Evolutionary conservation across 1,139 yeast species (phyloP).

Genomic region (Saccharomyces hybrid): DNA sequence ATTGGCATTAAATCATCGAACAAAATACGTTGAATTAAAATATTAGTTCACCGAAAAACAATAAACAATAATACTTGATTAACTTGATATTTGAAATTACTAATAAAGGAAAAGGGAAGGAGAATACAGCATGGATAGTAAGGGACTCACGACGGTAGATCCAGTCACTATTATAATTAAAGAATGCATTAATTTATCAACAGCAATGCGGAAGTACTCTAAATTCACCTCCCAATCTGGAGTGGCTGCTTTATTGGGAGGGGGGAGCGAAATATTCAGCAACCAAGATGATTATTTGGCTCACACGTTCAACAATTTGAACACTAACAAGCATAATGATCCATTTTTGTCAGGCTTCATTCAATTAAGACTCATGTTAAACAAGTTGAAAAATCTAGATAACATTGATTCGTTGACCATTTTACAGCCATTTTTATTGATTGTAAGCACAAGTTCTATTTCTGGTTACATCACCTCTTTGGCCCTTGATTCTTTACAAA

Average conservation of each 20-base stretch:
- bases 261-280: conserved; percentile 38
- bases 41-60: not conserved
- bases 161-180: conserved; percentile 78
- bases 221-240: conserved; percentile 47
- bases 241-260: conserved; percentile 76
- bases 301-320: conserved; percentile 16
- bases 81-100: not conserved
- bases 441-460: conserved; percentile 77
- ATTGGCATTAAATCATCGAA: not conserved
- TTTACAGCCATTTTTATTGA: conserved; percentile 75
- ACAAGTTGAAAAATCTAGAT: conserved; percentile 45
- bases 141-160: conserved; percentile 40
- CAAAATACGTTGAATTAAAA: not conserved
- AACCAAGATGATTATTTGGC: conserved; percentile 22
- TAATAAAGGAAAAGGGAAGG: not conserved
- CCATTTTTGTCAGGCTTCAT: conserved; percentile 75
- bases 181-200: conserved; percentile 79
- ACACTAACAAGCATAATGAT: conserved; percentile 36
- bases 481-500: conserved; percentile 69
- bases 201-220: conserved; percentile 78
- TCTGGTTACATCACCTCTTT: conserved; percentile 80
- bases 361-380: conserved; percentile 61
- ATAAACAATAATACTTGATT: not conserved
- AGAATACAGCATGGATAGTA: not conserved
- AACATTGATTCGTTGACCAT: conserved; percentile 64